Evolutionary conservation across 1,284 basidiomycete species (phyloP).

Genomic region (Laetiporus sulphureus): DNA sequence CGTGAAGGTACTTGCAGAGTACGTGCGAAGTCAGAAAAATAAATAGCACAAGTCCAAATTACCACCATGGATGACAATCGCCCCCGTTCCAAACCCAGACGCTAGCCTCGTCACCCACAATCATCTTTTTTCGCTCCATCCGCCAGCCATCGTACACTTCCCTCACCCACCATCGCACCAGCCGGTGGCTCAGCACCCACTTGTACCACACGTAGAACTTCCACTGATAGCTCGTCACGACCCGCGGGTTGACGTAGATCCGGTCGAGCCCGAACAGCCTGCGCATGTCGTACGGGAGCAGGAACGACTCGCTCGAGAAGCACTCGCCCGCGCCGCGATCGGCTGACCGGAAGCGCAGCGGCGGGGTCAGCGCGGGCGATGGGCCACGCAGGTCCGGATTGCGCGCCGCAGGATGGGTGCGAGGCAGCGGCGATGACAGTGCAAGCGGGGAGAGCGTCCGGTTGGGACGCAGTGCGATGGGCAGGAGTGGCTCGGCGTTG

Average conservation of each 20-base stretch:
- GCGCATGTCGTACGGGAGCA: conserved; percentile 49
- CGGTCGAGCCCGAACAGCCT: conserved; percentile 34
- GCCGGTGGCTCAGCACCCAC: conserved; percentile 35
- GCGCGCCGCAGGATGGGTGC: conserved; percentile 19
- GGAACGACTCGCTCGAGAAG: conserved; percentile 47
- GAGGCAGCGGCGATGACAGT: conserved; percentile 13
- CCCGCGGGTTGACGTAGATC: conserved; percentile 41
- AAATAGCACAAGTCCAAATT: too few species aligned
- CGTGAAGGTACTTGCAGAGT: too few species aligned
- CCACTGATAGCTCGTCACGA: conserved; percentile 32
- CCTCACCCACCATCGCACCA: conserved; percentile 40
- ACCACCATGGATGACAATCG: conserved; percentile 32
- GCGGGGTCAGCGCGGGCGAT: conserved; percentile 28
- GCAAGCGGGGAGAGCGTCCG: conserved; percentile 26
- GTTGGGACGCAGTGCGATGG: conserved; percentile 25
- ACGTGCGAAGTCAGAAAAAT: too few species aligned
- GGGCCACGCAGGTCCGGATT: conserved; percentile 20
- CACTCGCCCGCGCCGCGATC: conserved; percentile 32
- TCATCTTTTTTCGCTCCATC: conserved; percentile 31
- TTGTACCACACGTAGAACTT: conserved; percentile 40
- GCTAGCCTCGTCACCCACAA: conserved; percentile 30
- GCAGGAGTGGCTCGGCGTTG: conserved; percentile 38
- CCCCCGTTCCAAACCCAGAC: conserved; percentile 33
- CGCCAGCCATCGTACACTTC: conserved; percentile 30
- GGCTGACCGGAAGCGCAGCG: conserved; percentile 40